phyloP scores from a whole-genome alignment of 306 rosid species.

The Quercus mongolica region DNA sequence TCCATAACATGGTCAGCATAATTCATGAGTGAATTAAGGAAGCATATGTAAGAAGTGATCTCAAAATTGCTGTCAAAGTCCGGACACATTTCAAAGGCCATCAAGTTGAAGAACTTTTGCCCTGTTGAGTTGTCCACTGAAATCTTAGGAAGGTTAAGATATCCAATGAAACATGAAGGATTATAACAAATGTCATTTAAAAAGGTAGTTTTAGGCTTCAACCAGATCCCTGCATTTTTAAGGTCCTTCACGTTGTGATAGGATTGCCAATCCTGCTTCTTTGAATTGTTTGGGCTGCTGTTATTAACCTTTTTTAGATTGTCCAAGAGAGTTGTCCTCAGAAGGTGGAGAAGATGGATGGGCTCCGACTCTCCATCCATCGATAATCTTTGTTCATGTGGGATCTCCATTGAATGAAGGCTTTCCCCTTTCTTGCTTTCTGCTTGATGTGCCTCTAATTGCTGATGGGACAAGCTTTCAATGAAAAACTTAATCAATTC shows the following conservation, averaged over 20 bases:
- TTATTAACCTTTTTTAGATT: too few relatives aligned
- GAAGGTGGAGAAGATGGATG: conserved; percentile 17
- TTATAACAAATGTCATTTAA: conserved; percentile 6
- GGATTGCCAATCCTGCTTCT: not conserved
- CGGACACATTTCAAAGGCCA: conserved; percentile 25
- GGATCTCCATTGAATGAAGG: too few relatives aligned
- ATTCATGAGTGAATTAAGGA: conserved; percentile 23
- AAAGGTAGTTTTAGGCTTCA: not conserved
- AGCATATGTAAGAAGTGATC: conserved; percentile 8
- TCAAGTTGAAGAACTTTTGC: conserved; percentile 13
- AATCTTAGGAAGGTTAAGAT: conserved; percentile 12
- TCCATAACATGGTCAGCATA: conserved; percentile 7
- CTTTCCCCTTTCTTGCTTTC: too few relatives aligned
- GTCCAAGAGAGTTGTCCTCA: not conserved
- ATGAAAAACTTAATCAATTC: not conserved
- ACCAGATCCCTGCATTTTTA: conserved; percentile 12
- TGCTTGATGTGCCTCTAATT: too few relatives aligned
- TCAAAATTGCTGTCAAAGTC: conserved; percentile 7
- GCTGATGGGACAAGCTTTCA: not conserved
- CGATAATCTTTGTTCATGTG: too few relatives aligned
- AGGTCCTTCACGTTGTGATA: conserved; percentile 19
- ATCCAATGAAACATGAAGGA: not conserved
- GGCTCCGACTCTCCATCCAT: not conserved
- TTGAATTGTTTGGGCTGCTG: not conserved
- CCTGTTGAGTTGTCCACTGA: conserved; percentile 6